phyloP scores from a whole-genome alignment of 495 filamentous ascomycete species.

The Chlorociboria aeruginascens region DNA sequence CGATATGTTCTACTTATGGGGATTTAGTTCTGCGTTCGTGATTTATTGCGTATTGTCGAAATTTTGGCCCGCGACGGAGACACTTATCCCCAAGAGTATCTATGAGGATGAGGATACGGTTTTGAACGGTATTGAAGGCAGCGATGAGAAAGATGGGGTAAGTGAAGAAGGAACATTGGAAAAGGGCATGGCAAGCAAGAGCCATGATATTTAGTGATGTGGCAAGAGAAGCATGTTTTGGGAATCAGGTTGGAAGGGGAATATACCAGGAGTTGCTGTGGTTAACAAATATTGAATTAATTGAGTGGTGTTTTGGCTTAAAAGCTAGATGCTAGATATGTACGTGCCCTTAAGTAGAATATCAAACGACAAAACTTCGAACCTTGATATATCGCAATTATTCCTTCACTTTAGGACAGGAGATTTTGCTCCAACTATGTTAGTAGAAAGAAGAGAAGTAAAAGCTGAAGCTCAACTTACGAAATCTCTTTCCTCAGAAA shows the following conservation, averaged over 20 bases:
- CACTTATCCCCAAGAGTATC: slow-evolving; percentile 20
- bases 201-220: too few relatives aligned
- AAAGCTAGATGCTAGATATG: neutral
- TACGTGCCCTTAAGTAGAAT: neutral
- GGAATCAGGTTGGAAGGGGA: too few relatives aligned
- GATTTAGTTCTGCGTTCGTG: slow-evolving; percentile 27
- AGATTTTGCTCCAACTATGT: neutral
- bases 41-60: slow-evolving; percentile 21
- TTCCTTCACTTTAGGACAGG: too few relatives aligned
- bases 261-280: too few relatives aligned
- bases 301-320: too few relatives aligned
- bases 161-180: too few relatives aligned
- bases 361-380: too few relatives aligned
- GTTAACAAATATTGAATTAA: too few relatives aligned
- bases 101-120: neutral
- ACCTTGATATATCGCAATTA: too few relatives aligned
- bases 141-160: slow-evolving; percentile 8
- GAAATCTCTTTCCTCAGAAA: neutral
- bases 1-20: slow-evolving; percentile 29
- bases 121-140: slow-evolving; percentile 7
- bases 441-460: neutral
- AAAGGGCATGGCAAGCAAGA: too few relatives aligned
- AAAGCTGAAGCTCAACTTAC: neutral
- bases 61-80: slow-evolving; percentile 26
- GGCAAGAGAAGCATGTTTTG: too few relatives aligned